Conservation (phyloP, 176 grass and related monocot genomes). For the Triticum turgidum region DNA sequence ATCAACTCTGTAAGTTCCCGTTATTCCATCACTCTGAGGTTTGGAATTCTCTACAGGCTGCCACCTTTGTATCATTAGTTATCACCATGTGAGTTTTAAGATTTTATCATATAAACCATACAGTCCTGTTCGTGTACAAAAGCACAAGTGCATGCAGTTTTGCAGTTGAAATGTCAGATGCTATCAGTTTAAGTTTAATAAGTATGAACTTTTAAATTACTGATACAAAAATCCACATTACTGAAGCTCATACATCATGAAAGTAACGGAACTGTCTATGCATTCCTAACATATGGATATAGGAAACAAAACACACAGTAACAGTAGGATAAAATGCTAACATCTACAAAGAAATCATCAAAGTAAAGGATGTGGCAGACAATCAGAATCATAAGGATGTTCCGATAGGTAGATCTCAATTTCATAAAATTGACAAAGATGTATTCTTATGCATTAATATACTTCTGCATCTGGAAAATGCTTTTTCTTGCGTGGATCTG, state of each 20-base stretch:
- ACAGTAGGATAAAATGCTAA: not conserved
- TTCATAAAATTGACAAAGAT: not conserved
- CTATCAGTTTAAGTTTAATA: not conserved
- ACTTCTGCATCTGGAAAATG: not conserved
- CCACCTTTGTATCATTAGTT: conserved; percentile 90
- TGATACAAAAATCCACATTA: not conserved
- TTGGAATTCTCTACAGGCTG: conserved; percentile 54
- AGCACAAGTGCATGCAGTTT: not conserved
- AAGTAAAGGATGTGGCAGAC: not conserved
- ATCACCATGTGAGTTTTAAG: conserved; percentile 38
- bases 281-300: not conserved
- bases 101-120: conserved; percentile 11
- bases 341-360: not conserved
- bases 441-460: not conserved
- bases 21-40: conserved; percentile 52
- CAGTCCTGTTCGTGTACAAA: not conserved
- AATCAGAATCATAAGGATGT: not conserved
- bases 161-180: conserved; percentile 12
- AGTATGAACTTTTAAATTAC: not conserved
- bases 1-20: conserved; percentile 68
- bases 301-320: not conserved
- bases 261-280: not conserved
- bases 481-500: not conserved
- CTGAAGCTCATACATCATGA: not conserved
- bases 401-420: not conserved